These are phyloP conservation scores for Verticillium isaacii DNA, from an alignment of 2,329 filamentous ascomycete genomes.

Conservation along the genomic window DNA sequence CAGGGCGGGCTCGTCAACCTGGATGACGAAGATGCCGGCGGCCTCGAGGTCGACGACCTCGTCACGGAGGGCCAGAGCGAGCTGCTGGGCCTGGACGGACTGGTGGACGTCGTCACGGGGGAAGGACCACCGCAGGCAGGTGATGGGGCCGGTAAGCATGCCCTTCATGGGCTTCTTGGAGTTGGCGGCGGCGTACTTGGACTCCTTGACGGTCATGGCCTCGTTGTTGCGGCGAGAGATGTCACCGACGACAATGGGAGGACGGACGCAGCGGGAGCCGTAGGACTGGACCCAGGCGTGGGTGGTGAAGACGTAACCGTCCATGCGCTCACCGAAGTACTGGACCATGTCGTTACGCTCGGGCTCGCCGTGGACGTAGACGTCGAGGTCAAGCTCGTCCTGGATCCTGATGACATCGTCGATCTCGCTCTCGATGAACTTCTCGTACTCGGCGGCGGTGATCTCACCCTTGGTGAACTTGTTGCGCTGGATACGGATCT, in stretches of 20 bases:
- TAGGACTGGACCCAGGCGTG: conserved; percentile 99
- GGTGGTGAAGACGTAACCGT: conserved; percentile 98
- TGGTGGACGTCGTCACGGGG: conserved; percentile 99
- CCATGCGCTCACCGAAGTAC: conserved; percentile 97
- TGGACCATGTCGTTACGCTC: conserved; percentile 99
- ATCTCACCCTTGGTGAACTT: conserved; percentile 99
- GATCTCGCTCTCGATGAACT: conserved; percentile 99
- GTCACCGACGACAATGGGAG: conserved; percentile 97
- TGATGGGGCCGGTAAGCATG: conserved; percentile 99
- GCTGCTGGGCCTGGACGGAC: conserved; percentile 97
- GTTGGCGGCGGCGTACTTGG: conserved; percentile 94
- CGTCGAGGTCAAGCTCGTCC: conserved; percentile 95
- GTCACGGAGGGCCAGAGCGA: conserved; percentile 95
- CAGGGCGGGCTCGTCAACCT: conserved; percentile 98
- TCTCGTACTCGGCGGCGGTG: conserved; percentile 86
- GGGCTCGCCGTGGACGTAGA: conserved; percentile 97
- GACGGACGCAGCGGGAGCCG: conserved; percentile 95
- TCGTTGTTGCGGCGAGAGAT: conserved; percentile 77
- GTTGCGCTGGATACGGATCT: conserved; percentile 94
- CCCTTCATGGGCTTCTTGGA: conserved; percentile 99
- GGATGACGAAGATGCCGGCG: conserved; percentile 95
- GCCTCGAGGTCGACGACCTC: conserved; percentile 98
- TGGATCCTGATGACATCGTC: conserved; percentile 92
- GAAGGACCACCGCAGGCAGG: conserved; percentile 99
- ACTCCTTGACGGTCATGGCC: conserved; percentile 99